Conservation (phyloP, 306 rosid genomes). For the Alnus glutinosa region DNA sequence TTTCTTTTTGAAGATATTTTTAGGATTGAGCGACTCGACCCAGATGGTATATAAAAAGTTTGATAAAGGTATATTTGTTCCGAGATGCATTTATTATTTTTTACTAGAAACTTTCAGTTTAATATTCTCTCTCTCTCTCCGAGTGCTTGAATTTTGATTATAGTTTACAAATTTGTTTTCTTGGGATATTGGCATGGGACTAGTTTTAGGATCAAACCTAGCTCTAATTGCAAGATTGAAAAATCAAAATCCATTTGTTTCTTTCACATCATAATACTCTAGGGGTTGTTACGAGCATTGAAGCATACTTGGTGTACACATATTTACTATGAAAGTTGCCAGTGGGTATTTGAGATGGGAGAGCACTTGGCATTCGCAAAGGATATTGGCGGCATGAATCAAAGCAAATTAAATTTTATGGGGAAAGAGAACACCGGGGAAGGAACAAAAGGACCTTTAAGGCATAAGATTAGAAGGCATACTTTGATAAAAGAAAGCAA, state of each 20-base stretch:
- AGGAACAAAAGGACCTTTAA: neutral
- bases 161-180: neutral
- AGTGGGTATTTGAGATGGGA: neutral
- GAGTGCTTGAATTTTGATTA: neutral
- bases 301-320: neutral
- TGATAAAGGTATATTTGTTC: conserved; percentile 56
- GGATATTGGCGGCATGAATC: neutral
- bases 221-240: neutral
- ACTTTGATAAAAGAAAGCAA: neutral
- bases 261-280: neutral
- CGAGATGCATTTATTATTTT: neutral
- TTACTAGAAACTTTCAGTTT: neutral
- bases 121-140: neutral
- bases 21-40: conserved; percentile 59
- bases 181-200: neutral
- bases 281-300: neutral
- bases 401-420: neutral
- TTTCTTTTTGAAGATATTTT: conserved; percentile 84
- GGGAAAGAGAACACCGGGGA: neutral
- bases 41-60: conserved; percentile 71
- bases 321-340: neutral
- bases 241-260: neutral
- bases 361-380: neutral
- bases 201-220: neutral
- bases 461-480: neutral